Conservation (phyloP, 768 basidiomycete species). For the Cyathus striatus region DNA sequence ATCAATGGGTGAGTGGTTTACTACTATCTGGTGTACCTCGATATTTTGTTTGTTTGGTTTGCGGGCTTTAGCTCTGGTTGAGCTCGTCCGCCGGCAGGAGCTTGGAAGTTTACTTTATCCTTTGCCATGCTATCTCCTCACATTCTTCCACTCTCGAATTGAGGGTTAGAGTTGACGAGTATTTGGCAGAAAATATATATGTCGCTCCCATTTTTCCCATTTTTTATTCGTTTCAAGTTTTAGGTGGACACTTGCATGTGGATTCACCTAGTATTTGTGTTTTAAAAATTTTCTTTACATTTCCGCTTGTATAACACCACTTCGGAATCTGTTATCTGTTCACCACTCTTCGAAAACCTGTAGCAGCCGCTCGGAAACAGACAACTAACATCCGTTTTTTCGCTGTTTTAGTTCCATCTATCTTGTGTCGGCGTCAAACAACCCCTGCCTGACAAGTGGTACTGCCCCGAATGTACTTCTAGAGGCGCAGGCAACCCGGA, state of each 20-base stretch:
- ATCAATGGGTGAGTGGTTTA: constrained; percentile 43
- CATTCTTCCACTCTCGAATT: neutral
- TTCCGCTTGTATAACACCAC: too few species aligned
- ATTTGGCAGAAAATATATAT: too few species aligned
- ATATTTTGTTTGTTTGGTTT: neutral
- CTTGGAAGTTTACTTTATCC: neutral
- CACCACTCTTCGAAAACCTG: neutral
- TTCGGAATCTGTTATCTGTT: too few species aligned
- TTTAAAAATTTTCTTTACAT: too few species aligned
- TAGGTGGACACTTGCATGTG: neutral
- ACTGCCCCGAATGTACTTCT: constrained; percentile 46
- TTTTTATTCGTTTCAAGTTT: neutral
- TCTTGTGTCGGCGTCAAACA: constrained; percentile 49
- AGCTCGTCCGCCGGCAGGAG: neutral
- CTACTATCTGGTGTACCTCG: constrained; percentile 1
- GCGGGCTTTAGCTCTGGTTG: neutral
- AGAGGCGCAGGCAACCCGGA: constrained; percentile 21
- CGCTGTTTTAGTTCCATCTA: constrained; percentile 47
- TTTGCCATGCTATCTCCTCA: neutral
- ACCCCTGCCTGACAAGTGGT: constrained; percentile 48
- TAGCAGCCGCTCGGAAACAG: neutral
- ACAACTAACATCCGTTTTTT: neutral
- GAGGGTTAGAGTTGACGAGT: too few species aligned
- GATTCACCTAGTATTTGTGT: too few species aligned
- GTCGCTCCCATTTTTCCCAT: too few species aligned